These are phyloP conservation scores for Diaporthe aspalathi DNA, from an alignment of 2,329 filamentous ascomycete species.

Conservation along the genomic window DNA sequence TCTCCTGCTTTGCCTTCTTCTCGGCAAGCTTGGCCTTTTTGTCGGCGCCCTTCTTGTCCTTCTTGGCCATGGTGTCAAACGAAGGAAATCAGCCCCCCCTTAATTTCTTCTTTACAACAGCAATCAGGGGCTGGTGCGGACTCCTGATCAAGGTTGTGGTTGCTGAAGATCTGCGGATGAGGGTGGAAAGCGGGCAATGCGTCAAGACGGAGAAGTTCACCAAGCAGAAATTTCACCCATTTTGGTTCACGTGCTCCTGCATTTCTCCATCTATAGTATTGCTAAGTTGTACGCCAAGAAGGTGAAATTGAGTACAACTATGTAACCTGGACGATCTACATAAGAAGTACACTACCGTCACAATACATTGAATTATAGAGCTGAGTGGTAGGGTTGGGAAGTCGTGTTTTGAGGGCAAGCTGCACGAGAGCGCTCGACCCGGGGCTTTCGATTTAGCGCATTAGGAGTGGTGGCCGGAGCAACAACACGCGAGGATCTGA, in stretches of 20 bases:
- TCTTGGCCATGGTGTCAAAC: conserved; percentile 55
- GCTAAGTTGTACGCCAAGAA: neutral
- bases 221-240: conserved; percentile 26
- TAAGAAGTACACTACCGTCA: neutral
- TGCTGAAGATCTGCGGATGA: conserved; percentile 6
- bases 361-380: neutral
- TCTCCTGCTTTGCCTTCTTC: conserved; percentile 83
- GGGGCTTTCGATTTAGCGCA: neutral
- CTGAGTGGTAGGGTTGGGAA: neutral
- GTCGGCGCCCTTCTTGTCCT: conserved; percentile 55
- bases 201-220: conserved; percentile 7
- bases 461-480: neutral
- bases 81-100: neutral
- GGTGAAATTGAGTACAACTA: neutral
- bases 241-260: conserved; percentile 24
- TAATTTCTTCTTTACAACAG: neutral
- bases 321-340: neutral
- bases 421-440: neutral
- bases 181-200: conserved; percentile 20
- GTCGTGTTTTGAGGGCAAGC: neutral
- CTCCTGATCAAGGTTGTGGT: neutral
- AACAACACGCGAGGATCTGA: neutral
- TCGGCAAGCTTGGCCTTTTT: conserved; percentile 65
- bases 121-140: neutral
- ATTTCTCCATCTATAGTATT: conserved; percentile 10